These are phyloP conservation scores for Marasmius tenuissimus DNA, from an alignment of 1,284 basidiomycete genomes.

Conservation along the genomic window DNA sequence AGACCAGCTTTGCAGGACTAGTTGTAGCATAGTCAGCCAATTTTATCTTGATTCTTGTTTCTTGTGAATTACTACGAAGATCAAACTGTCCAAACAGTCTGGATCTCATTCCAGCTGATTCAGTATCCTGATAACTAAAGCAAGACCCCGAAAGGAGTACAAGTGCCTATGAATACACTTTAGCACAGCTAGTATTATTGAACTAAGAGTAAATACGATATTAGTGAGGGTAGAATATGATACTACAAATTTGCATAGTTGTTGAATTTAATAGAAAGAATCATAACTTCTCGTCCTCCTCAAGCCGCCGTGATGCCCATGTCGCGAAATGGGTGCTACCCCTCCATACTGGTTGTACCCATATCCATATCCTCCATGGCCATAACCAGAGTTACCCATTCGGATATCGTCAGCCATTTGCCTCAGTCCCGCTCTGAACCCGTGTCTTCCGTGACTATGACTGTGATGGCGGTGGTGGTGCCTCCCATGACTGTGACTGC, in stretches of 20 bases:
- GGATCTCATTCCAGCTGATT: too few relatives aligned
- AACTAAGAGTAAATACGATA: too few relatives aligned
- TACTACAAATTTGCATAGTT: too few relatives aligned
- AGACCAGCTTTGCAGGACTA: not conserved
- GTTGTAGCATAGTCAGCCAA: too few relatives aligned
- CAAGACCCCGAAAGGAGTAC: too few relatives aligned
- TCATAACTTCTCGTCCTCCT: not conserved
- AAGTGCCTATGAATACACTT: too few relatives aligned
- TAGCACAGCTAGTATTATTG: too few relatives aligned
- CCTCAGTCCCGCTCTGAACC: not conserved
- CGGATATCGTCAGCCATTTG: not conserved
- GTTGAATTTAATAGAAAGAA: not conserved
- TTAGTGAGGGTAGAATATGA: too few relatives aligned
- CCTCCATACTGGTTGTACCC: not conserved
- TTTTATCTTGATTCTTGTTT: too few relatives aligned
- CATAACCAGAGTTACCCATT: not conserved
- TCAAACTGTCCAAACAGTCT: too few relatives aligned
- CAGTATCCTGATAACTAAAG: too few relatives aligned
- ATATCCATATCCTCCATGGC: slow-evolving; percentile 3
- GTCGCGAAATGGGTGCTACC: not conserved
- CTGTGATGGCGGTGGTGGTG: not conserved
- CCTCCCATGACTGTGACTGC: not conserved
- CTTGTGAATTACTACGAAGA: too few relatives aligned
- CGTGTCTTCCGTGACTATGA: not conserved
- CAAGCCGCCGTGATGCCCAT: not conserved